Percentiles rank a stretch among this genome's conserved stretches.
Conservation (phyloP, 352 stramenopile species). For the Pythium vanterpoolii region DNA sequence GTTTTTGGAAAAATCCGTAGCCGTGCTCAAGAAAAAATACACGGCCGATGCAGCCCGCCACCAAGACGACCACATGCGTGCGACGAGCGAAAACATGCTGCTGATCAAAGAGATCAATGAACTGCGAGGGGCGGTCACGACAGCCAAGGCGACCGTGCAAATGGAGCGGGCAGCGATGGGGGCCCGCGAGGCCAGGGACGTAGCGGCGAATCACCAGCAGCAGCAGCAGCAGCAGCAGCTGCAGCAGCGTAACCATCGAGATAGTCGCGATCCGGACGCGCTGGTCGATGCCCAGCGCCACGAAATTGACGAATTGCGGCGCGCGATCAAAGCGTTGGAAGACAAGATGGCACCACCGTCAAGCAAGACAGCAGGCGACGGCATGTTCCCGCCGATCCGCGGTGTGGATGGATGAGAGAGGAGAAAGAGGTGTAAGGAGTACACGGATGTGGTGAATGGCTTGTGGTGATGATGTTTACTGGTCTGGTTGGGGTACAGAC, state of each 20-base stretch:
- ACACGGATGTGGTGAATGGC: not conserved
- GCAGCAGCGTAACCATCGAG: not conserved
- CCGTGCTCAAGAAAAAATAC: conserved; percentile 88
- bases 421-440: not conserved
- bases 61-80: conserved; percentile 69
- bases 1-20: conserved; percentile 89
- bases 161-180: conserved; percentile 61
- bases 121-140: conserved; percentile 64
- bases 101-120: conserved; percentile 84
- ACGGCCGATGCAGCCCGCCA: conserved; percentile 83
- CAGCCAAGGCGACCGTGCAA: conserved; percentile 74
- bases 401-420: conserved; percentile 37
- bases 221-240: not conserved
- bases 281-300: conserved; percentile 51
- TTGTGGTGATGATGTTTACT: not conserved
- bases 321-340: conserved; percentile 73
- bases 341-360: conserved; percentile 39
- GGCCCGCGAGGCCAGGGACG: conserved; percentile 20
- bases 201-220: conserved; percentile 10
- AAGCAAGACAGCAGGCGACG: not conserved
- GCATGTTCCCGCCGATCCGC: conserved; percentile 41
- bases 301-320: conserved; percentile 77
- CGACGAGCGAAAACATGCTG: conserved; percentile 81
- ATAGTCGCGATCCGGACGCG: conserved; percentile 36
- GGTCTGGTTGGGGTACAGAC: not conserved